phyloP scores from a whole-genome alignment of 805 yeast genomes.

The Candida pini region DNA sequence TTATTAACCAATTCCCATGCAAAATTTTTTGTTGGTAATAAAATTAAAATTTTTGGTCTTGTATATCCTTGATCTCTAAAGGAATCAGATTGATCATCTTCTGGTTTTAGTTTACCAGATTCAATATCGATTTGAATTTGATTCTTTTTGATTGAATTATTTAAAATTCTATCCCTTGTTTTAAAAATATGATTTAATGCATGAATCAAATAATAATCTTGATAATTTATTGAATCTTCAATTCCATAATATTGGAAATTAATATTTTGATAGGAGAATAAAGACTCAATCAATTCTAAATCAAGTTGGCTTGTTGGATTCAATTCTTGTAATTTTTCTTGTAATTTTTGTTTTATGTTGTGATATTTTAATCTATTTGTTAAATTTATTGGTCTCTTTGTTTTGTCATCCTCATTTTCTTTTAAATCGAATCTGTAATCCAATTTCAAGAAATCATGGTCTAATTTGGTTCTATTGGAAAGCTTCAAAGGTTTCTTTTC shows the following conservation, averaged over 20 bases:
- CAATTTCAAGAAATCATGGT: constrained; percentile 26
- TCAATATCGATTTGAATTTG: constrained; percentile 30
- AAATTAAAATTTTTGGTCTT: constrained; percentile 78
- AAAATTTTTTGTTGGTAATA: constrained; percentile 78
- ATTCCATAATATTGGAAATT: constrained; percentile 49
- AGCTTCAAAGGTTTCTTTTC: constrained; percentile 19
- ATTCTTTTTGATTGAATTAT: constrained; percentile 60
- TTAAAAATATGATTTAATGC: constrained; percentile 76
- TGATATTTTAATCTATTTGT: constrained; percentile 23
- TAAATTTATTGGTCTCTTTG: constrained; percentile 6
- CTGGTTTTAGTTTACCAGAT: constrained; percentile 28
- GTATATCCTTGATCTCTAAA: constrained; percentile 93
- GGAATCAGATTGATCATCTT: constrained; percentile 51
- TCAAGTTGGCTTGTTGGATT: constrained; percentile 39
- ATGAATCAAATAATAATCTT: constrained; percentile 64
- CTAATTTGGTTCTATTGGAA: constrained; percentile 8
- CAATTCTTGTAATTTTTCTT: constrained; percentile 30
- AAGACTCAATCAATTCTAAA: constrained; percentile 48
- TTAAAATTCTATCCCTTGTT: constrained; percentile 79
- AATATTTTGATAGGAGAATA: constrained; percentile 71
- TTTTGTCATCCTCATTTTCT: constrained; percentile 2
- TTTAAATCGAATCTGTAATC: constrained; percentile 24
- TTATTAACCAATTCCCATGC: constrained; percentile 65
- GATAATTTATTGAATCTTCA: constrained; percentile 39
- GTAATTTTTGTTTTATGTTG: constrained; percentile 43